Evolutionary conservation across 768 basidiomycete genomes (phyloP).

Genomic region (Mycena venus): DNA sequence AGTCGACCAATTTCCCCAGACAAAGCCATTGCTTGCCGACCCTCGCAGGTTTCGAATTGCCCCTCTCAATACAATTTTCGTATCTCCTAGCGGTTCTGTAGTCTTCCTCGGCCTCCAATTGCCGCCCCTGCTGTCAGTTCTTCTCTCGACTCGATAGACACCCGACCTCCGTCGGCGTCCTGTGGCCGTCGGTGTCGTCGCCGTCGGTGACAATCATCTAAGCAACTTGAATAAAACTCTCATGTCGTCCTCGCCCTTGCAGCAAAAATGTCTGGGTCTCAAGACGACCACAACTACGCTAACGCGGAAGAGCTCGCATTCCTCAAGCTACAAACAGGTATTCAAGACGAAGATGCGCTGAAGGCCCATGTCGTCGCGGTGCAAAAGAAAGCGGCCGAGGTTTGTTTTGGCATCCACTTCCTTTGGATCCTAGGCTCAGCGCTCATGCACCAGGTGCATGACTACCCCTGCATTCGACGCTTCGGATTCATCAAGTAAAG

Average conservation of each 20-base stretch:
- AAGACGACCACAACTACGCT: constrained; percentile 34
- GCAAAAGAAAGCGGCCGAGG: constrained; percentile 52
- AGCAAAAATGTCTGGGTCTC: neutral
- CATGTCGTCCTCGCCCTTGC: neutral
- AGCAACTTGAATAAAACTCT: neutral
- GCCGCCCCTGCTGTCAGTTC: too few species aligned
- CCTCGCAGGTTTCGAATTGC: too few species aligned
- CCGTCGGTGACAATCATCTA: neutral
- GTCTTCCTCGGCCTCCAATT: too few species aligned
- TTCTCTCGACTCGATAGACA: too few species aligned
- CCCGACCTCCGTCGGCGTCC: too few species aligned
- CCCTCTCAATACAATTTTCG: too few species aligned
- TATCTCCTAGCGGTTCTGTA: too few species aligned
- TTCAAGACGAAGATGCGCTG: constrained; percentile 50
- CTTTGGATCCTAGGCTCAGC: neutral
- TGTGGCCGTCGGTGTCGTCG: neutral
- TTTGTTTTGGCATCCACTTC: constrained; percentile 5
- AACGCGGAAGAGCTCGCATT: constrained; percentile 47
- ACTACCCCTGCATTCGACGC: constrained; percentile 48
- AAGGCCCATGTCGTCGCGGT: constrained; percentile 55
- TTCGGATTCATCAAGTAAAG: constrained; percentile 45
- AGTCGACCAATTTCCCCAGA: too few species aligned
- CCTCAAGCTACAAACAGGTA: constrained; percentile 52
- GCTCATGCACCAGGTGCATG: constrained; percentile 40
- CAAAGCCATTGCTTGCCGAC: too few species aligned